phyloP scores from a whole-genome alignment of 164 flowering plant species.

The Umbellularia californica region DNA sequence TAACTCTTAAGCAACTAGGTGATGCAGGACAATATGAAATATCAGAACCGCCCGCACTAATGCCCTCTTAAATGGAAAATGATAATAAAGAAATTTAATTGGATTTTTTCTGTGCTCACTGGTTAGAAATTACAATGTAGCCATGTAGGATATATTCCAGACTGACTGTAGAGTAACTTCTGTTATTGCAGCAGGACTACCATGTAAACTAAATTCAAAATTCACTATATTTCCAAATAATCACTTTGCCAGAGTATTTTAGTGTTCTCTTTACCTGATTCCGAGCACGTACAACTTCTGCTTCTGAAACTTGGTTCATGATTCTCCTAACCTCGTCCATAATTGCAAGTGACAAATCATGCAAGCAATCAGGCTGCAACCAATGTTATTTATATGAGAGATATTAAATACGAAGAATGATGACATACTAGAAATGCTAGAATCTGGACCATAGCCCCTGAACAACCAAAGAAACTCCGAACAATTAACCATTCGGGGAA shows the following conservation, averaged over 20 bases:
- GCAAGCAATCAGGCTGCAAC: slow-evolving; percentile 18
- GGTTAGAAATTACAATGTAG: no score
- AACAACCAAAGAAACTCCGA: background rate
- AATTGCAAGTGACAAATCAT: slow-evolving; percentile 15
- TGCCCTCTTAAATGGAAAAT: no score
- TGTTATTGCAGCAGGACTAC: background rate
- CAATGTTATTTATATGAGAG: slow-evolving; percentile 4
- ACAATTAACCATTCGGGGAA: no score
- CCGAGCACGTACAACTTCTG: slow-evolving; percentile 19
- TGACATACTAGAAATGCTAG: background rate
- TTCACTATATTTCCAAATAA: no score
- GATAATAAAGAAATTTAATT: no score
- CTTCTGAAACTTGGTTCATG: slow-evolving; percentile 15
- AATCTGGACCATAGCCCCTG: background rate
- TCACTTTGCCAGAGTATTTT: background rate
- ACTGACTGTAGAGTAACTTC: background rate
- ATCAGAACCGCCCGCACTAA: no score
- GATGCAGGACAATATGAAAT: no score
- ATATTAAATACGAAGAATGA: background rate
- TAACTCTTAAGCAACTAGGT: no score
- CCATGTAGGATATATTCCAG: no score
- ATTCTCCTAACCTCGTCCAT: slow-evolving; percentile 17
- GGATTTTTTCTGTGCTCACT: no score
- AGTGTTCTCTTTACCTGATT: slow-evolving; percentile 14
- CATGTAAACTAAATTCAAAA: no score